Evolutionary conservation across 2,329 filamentous ascomycete species (phyloP).

Genomic region (Nigrospora oryzae): DNA sequence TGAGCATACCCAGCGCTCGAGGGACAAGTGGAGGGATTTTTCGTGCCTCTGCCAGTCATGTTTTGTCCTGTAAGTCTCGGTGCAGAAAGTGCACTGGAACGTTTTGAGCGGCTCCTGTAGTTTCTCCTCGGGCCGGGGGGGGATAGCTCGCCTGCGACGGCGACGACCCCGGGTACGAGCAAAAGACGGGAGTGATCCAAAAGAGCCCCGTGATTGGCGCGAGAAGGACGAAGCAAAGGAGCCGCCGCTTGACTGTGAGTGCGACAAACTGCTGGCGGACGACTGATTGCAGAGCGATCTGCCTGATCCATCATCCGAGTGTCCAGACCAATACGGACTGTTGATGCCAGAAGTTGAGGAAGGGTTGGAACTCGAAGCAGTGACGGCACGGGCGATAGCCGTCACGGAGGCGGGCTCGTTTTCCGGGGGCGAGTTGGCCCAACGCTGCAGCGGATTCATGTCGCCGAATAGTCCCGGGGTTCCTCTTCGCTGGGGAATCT

Average conservation of each 20-base stretch:
- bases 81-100: conserved; percentile 62
- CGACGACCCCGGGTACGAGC: conserved; percentile 34
- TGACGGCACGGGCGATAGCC: conserved; percentile 49
- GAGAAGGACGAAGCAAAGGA: conserved; percentile 53
- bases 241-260: conserved; percentile 50
- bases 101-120: conserved; percentile 40
- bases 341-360: conserved; percentile 43
- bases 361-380: conserved; percentile 32
- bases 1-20: conserved; percentile 58
- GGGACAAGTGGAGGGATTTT: conserved; percentile 56
- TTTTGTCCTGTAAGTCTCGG: conserved; percentile 59
- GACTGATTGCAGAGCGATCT: conserved; percentile 51
- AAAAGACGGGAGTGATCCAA: conserved; percentile 35
- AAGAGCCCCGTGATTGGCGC: conserved; percentile 48
- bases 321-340: conserved; percentile 48
- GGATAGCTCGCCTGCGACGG: conserved; percentile 37
- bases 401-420: conserved; percentile 52
- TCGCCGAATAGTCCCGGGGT: conserved; percentile 41
- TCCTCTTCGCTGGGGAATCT: conserved; percentile 58
- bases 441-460: conserved; percentile 51
- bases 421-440: conserved; percentile 50
- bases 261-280: conserved; percentile 51
- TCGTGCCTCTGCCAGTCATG: conserved; percentile 67
- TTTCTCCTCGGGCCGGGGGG: conserved; percentile 26
- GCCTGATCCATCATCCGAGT: conserved; percentile 53